Evolutionary conservation across 305 asterid species (phyloP).

Genomic region (Plantago lanceolata): DNA sequence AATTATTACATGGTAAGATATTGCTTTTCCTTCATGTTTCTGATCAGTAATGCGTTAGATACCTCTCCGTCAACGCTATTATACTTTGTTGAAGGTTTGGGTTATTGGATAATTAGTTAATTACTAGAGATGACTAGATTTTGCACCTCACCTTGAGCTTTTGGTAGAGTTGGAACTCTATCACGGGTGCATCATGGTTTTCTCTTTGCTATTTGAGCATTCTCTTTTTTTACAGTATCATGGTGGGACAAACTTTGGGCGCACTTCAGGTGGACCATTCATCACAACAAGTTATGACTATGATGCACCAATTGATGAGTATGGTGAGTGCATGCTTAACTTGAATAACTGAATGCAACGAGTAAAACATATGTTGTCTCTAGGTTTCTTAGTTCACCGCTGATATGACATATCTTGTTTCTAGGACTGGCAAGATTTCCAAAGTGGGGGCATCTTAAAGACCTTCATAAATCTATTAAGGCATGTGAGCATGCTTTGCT

Average conservation of each 20-base stretch:
- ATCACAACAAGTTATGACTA: constrained; percentile 92
- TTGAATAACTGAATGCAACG: constrained; percentile 16
- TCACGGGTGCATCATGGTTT: constrained; percentile 14
- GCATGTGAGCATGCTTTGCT: constrained; percentile 66
- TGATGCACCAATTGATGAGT: constrained; percentile 96
- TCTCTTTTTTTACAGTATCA: constrained; percentile 57
- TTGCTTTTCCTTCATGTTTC: not conserved
- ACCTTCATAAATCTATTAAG: constrained; percentile 80
- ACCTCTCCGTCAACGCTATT: no score
- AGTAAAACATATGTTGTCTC: constrained; percentile 14
- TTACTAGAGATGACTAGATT: no score
- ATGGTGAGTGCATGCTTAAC: constrained; percentile 43
- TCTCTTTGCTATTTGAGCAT: constrained; percentile 19
- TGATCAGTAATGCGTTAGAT: constrained; percentile 9
- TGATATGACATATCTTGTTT: constrained; percentile 30
- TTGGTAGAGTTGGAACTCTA: constrained; percentile 3
- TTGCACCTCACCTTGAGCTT: no score
- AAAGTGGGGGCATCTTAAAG: constrained; percentile 92
- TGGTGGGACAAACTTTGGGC: constrained; percentile 97
- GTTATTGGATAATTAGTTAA: no score
- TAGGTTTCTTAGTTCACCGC: constrained; percentile 23
- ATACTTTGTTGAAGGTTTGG: no score
- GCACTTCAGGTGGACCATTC: constrained; percentile 96
- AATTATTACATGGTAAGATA: constrained; percentile 81
- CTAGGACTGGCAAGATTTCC: constrained; percentile 82